Base-by-base conservation (phyloP, 1,284 basidiomycete species). In the Schizophyllum commune region DNA sequence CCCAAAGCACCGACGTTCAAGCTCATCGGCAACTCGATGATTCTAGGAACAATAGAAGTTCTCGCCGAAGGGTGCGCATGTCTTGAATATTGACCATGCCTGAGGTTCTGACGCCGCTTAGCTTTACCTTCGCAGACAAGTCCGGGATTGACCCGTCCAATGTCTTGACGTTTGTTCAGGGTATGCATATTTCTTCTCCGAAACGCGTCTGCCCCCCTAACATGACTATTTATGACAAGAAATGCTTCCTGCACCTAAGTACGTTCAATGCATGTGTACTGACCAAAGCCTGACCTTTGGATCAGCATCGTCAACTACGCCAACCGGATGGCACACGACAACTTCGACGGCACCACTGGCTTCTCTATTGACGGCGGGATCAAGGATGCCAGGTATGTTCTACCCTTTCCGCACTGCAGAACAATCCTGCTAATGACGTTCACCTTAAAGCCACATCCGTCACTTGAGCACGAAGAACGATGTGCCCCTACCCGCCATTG, bases 361-460 rank as follows among this genome's bases (percentile, higher is more conserved):
- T 96, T 96, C 72, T 79, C 87, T n/a, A 83, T 96, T 60, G 86
- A 89, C 51, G 91, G 92, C 17, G 94, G 93, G n/a, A 85, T 96
- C 68, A 93, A 93, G 68, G 93, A 96, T 70, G 77, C 77, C 17
- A 73, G 79, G 76, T 83, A 67, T 34, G 79, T 76, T 19, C 20
- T 39, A 52, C 19, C 11, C 22, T 56, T 32, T 33, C 51, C 32
- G 39, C 53, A 39, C 13, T 39, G 7, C 6, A 39, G 7, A 39
- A 39, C 13, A 13, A 39, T 32, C 55, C 52, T 59, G 27, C 22
- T 62, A 17, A 58, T 8, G 58, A 33, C 59, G 62, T 55, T 61
- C 39, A 54, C 7, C 6, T n/a, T 56, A 9, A 61, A 84, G 83
- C 22, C 88, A 89, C 68, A 83, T 89, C 61, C 84, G 84, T 62